These are phyloP conservation scores for Alloteropsis semialata DNA, from an alignment of 176 grass and related monocot genomes.

Conservation along the genomic window DNA sequence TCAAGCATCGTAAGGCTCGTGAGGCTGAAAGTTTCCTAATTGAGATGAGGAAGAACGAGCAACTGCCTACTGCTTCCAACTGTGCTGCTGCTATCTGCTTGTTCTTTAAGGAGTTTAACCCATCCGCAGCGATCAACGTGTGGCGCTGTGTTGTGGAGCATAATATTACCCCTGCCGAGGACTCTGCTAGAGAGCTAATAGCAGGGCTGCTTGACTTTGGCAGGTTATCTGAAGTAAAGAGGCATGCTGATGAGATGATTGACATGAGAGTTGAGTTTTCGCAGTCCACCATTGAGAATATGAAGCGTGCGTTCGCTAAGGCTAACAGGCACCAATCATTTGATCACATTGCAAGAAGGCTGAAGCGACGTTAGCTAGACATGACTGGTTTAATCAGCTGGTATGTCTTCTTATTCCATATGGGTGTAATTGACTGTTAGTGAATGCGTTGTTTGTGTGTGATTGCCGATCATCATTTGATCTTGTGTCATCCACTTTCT, in stretches of 20 bases:
- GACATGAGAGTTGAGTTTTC: slow-evolving; percentile 57
- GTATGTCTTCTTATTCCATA: slow-evolving; percentile 45
- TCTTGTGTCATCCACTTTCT: slow-evolving; percentile 17
- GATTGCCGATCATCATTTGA: background rate
- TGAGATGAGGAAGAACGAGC: slow-evolving; percentile 93
- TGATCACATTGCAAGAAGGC: slow-evolving; percentile 53
- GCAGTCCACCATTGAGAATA: slow-evolving; percentile 50
- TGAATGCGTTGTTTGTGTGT: background rate
- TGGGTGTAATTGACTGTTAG: slow-evolving; percentile 3
- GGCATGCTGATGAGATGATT: slow-evolving; percentile 50
- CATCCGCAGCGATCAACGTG: slow-evolving; percentile 55
- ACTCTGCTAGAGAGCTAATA: slow-evolving; percentile 66
- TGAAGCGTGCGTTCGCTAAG: slow-evolving; percentile 59
- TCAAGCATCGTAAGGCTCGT: slow-evolving; percentile 52
- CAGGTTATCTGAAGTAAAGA: slow-evolving; percentile 55
- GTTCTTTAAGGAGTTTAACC: slow-evolving; percentile 73
- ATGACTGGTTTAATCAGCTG: slow-evolving; percentile 7
- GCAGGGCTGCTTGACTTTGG: slow-evolving; percentile 51
- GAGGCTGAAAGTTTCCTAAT: slow-evolving; percentile 63
- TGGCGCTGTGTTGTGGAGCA: slow-evolving; percentile 64
- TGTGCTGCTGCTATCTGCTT: slow-evolving; percentile 55
- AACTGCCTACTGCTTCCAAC: slow-evolving; percentile 57
- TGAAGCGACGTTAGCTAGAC: slow-evolving; percentile 35
- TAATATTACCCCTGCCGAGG: slow-evolving; percentile 39
- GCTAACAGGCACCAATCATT: slow-evolving; percentile 25